Conservation (phyloP, 441 rosid species). For the Corymbia citriodora region DNA sequence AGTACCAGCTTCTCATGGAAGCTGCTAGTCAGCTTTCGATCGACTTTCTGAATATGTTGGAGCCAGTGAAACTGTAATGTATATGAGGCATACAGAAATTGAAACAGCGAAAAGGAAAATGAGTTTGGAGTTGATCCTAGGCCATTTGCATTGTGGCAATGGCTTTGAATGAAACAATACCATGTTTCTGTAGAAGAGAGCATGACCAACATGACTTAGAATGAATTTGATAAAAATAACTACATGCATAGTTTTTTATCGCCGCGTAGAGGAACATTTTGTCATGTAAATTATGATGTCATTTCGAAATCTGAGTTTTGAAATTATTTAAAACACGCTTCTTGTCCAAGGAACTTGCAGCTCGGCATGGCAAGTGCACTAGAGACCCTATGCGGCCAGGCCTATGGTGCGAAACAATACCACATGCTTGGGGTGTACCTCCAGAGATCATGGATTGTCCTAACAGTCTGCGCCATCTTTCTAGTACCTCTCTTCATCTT, state of each 20-base stretch:
- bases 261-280: neutral
- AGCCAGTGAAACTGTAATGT: neutral
- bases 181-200: neutral
- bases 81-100: neutral
- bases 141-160: neutral
- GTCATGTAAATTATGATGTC: neutral
- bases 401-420: conserved; percentile 66
- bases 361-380: conserved; percentile 79
- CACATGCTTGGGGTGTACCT: conserved; percentile 85
- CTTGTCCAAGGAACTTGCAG: conserved; percentile 22
- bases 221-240: neutral
- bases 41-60: neutral
- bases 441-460: conserved; percentile 75
- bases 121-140: neutral
- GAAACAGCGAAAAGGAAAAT: neutral
- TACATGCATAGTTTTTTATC: neutral
- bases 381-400: conserved; percentile 84
- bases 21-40: neutral
- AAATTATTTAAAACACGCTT: neutral
- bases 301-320: neutral
- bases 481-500: conserved; percentile 58
- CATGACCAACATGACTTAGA: neutral
- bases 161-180: neutral
- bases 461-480: conserved; percentile 20
- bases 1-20: neutral